Percentiles rank a stretch among this genome's conserved stretches.
Evolutionary conservation across 805 yeast genomes (phyloP).

Genomic region (Grigorovia jiainica): DNA sequence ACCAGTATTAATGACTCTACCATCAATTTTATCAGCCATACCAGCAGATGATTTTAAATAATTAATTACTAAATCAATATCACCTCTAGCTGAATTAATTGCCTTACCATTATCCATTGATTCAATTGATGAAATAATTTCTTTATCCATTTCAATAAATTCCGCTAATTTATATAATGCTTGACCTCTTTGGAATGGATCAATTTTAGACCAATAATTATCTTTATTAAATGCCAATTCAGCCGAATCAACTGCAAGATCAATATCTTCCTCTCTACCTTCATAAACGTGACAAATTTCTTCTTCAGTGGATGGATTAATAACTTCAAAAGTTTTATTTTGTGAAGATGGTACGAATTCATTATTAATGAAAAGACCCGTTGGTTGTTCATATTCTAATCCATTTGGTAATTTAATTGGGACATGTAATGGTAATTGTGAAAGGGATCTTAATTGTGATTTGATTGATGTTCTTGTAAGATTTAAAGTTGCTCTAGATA

Average conservation of each 20-base stretch:
- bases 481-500: constrained; percentile 4
- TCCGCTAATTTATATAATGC: constrained; percentile 37
- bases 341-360: constrained; percentile 36
- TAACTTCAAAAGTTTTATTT: constrained; percentile 33
- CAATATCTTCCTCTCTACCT: constrained; percentile 40
- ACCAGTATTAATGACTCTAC: constrained; percentile 52
- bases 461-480: neutral
- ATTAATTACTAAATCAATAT: constrained; percentile 45
- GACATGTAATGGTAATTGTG: constrained; percentile 35
- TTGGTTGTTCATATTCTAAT: constrained; percentile 47
- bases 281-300: constrained; percentile 38
- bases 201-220: constrained; percentile 35
- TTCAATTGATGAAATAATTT: constrained; percentile 44
- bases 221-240: constrained; percentile 32
- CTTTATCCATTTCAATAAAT: constrained; percentile 37
- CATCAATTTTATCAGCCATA: constrained; percentile 53
- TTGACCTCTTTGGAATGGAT: constrained; percentile 36
- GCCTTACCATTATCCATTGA: constrained; percentile 51
- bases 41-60: constrained; percentile 60
- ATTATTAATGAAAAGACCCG: constrained; percentile 55
- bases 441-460: constrained; percentile 13
- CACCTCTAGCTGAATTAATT: constrained; percentile 38
- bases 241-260: constrained; percentile 43
- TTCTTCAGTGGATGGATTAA: constrained; percentile 43
- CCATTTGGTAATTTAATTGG: constrained; percentile 63